Conservation (phyloP, 73 alveolate genomes). For the Paramecium primaurelia region DNA sequence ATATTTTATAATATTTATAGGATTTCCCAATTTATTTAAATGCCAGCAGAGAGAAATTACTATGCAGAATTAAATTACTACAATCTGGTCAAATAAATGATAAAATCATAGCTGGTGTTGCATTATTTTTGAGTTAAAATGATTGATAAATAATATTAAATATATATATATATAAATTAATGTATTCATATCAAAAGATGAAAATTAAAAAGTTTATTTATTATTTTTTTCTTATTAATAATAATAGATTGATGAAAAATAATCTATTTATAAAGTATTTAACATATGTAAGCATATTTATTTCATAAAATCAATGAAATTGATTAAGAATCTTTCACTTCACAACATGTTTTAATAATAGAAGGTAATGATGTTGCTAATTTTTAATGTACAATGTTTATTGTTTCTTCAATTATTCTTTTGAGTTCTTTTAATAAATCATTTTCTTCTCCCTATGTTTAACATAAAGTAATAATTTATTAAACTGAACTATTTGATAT, state of each 20-base stretch:
- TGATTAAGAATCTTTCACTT: background rate
- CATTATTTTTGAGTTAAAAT: slow-evolving; percentile 12
- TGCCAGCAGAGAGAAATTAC: slow-evolving; percentile 49
- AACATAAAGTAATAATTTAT: background rate
- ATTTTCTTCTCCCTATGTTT: background rate
- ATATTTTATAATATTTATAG: background rate
- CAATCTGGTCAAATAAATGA: slow-evolving; percentile 49
- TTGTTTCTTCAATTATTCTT: slow-evolving; percentile 3
- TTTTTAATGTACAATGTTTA: background rate
- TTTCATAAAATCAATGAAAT: background rate
- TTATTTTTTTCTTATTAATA: too few species aligned
- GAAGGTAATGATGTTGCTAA: background rate
- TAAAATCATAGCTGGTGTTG: slow-evolving; percentile 59
- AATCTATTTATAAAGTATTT: background rate
- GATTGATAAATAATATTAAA: slow-evolving; percentile 8
- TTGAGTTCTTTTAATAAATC: background rate
- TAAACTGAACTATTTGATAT: background rate
- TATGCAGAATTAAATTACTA: slow-evolving; percentile 23
- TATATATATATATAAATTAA: background rate
- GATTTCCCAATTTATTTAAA: slow-evolving; percentile 58
- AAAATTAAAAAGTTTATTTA: too few species aligned
- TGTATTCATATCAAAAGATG: too few species aligned
- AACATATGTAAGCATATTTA: background rate
- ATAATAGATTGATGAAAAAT: too few species aligned
- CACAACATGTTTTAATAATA: background rate